Conservation (phyloP, 495 filamentous ascomycete genomes). For the Xylaria sp. region DNA sequence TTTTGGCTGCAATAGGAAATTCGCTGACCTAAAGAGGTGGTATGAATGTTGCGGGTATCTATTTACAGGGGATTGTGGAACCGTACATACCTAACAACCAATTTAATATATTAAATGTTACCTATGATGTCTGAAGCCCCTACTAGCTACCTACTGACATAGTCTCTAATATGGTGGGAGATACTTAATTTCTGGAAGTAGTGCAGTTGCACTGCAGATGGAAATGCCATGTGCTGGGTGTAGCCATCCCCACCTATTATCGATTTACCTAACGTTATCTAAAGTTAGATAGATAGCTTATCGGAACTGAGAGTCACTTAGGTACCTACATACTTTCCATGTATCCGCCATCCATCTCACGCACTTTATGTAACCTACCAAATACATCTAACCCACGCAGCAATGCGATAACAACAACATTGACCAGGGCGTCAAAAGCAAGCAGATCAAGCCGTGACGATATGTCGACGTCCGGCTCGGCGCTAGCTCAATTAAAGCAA, state of each 20-base stretch:
- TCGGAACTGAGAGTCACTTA: too few species aligned
- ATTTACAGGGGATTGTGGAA: neutral
- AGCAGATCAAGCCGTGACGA: conserved; percentile 6
- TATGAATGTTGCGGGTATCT: neutral
- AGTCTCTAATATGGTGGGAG: neutral
- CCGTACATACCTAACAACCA: neutral
- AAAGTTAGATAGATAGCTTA: too few species aligned
- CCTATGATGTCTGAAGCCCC: neutral
- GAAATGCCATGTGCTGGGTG: conserved; percentile 1
- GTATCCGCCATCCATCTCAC: too few species aligned
- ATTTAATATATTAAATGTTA: neutral
- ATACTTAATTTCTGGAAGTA: neutral
- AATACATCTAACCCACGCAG: neutral
- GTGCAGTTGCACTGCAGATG: neutral
- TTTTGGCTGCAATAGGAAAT: conserved; percentile 10
- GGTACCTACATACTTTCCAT: too few species aligned
- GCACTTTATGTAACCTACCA: neutral
- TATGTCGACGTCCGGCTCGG: conserved; percentile 33
- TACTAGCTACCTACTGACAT: too few species aligned
- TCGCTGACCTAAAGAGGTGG: neutral
- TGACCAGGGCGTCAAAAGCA: neutral
- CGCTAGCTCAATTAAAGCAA: conserved; percentile 37
- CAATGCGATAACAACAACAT: neutral
- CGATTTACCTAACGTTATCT: too few species aligned
- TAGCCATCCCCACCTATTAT: too few species aligned